Base-by-base conservation (phyloP, 75 land plant species). In the Sequoiadendron giganteum region DNA sequence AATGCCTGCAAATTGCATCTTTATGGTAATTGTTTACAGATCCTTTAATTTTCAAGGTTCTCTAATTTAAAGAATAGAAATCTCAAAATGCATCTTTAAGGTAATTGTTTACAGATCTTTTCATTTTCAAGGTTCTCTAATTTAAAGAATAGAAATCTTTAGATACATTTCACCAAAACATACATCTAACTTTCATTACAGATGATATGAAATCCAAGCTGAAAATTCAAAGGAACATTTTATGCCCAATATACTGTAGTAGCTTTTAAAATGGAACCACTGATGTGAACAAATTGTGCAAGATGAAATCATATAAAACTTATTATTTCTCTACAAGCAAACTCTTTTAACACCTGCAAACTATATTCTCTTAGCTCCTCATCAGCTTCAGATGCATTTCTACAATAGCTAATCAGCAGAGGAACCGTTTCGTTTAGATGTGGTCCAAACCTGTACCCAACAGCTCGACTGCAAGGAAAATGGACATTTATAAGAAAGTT, bases 311-410 rank as follows among this genome's bases (percentile, higher is more conserved):
- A 61, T 5, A 61, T 19, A 61, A 65, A 65, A 65, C 5, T 6
- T 8, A 25, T 65, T 25, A 19, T 65, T 52, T 52, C 15, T 52
- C 55, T 52, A 52, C 14, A 52, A 14, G 16, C 55, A 52, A 52
- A 13, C 52, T 49, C 11, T 49, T 49, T 49, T 11, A 79, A 48
- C 88, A 97, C 99, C 99, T 98, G 99, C 90, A 98, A 90, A 86
- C 99, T 98, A 83, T 97, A 97, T 88, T 98, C 99, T 79, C 99
- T 96, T 83, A 98, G 97, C 87, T 98, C 99, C 86, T 98, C 99
- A 90, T 98, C 99, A 90, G 91, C 92, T 89, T 98, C 99, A 76
- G 99, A 96, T 83, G 99, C 97, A 91, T 87, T 95, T 87, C 88
- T 91, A 86, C 99, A 98, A 87, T 97, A 98, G 88, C 88, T 88